Evolutionary conservation across 257 asterid species (phyloP).

Genomic region (Nicotiana paniculata): DNA sequence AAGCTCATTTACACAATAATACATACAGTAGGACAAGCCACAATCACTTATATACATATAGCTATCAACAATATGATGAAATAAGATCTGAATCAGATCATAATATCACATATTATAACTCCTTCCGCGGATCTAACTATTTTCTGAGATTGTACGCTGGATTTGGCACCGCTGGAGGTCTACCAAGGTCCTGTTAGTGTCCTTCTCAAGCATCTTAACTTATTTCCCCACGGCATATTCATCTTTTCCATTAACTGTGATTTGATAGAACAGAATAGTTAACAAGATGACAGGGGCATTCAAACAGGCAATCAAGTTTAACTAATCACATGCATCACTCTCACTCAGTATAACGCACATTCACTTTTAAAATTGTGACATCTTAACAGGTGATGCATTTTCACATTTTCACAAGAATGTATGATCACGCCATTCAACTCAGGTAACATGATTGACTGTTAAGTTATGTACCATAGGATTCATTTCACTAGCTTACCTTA

Average conservation of each 20-base stretch:
- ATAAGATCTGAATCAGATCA: slow-evolving; percentile 2
- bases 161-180: not conserved
- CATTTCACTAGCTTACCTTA: not conserved
- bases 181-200: slow-evolving; percentile 89
- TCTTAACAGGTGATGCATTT: not conserved
- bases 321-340: not conserved
- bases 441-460: not conserved
- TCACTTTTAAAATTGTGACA: not conserved
- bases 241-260: slow-evolving; percentile 46
- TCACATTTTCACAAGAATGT: not conserved
- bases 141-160: not conserved
- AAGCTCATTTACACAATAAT: slow-evolving; percentile 10
- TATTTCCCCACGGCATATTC: slow-evolving; percentile 47
- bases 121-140: slow-evolving; percentile 11
- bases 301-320: not conserved
- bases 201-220: slow-evolving; percentile 62
- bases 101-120: not conserved
- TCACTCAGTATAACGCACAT: not conserved
- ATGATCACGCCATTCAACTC: too few relatives aligned
- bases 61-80: slow-evolving; percentile 9
- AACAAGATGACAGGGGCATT: not conserved
- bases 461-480: not conserved
- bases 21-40: not conserved
- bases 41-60: slow-evolving; percentile 14
- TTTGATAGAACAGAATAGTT: not conserved